Percentiles rank a stretch among this genome's conserved stretches.
phyloP scores from a whole-genome alignment of 495 filamentous ascomycete species.

The Neurospora discreta region DNA sequence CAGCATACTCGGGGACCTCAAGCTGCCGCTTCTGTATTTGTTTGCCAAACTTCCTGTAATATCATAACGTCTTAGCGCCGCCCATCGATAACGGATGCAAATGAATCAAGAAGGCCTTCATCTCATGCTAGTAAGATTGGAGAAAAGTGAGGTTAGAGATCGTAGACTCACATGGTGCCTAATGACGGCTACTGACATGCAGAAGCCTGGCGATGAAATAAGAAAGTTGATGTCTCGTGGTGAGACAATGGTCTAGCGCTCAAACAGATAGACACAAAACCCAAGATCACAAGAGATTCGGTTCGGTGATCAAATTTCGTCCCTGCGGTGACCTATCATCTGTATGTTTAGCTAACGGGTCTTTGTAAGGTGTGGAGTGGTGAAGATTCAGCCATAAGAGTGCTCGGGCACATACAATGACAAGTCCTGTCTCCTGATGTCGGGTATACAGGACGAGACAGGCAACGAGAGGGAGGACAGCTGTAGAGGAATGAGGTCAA shows the following conservation, averaged over 20 bases:
- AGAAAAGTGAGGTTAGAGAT: not conserved
- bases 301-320: not conserved
- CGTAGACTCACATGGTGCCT: not conserved
- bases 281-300: not conserved
- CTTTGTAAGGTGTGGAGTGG: not conserved
- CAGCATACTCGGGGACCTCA: conserved; percentile 97
- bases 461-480: not conserved
- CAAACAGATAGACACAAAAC: not conserved
- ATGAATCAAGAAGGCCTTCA: not conserved
- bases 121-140: not conserved
- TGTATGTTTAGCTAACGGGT: not conserved
- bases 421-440: not conserved
- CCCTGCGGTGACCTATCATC: not conserved
- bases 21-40: conserved; percentile 97
- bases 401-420: not conserved
- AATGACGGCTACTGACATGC: not conserved
- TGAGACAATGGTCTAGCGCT: not conserved
- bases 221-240: not conserved
- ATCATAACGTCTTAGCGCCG: not conserved
- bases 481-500: not conserved
- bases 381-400: not conserved
- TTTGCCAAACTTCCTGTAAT: conserved; percentile 94
- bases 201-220: not conserved
- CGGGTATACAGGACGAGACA: not conserved
- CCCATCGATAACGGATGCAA: not conserved